Percentiles rank a stretch among this genome's conserved stretches.
Conservation (phyloP, 2,329 filamentous ascomycete genomes). For the Helicocarpus griseus region DNA sequence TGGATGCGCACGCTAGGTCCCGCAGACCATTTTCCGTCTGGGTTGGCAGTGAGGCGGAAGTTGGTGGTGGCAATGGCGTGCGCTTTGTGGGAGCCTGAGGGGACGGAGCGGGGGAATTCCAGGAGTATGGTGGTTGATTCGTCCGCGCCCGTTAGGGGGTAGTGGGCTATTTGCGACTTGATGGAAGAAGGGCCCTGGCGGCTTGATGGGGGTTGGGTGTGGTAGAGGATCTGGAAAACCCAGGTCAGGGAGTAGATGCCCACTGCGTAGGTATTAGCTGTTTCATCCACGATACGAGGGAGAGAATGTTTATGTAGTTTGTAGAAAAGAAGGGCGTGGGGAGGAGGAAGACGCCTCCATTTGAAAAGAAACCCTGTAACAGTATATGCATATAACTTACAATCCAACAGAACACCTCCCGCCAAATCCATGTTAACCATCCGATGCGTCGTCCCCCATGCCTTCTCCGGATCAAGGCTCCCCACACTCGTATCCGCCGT, state of each 20-base stretch:
- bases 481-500: slow-evolving; percentile 55
- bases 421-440: slow-evolving; percentile 79
- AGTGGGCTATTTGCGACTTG: slow-evolving; percentile 60
- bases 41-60: slow-evolving; percentile 52
- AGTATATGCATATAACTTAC: slow-evolving; percentile 22
- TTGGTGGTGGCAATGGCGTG: slow-evolving; percentile 64
- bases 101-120: slow-evolving; percentile 55
- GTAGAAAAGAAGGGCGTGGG: too few species aligned
- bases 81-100: slow-evolving; percentile 41
- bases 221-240: slow-evolving; percentile 84
- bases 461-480: slow-evolving; percentile 46
- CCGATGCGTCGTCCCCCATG: slow-evolving; percentile 54
- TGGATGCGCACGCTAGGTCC: slow-evolving; percentile 68
- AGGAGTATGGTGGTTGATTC: slow-evolving; percentile 70
- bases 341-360: too few species aligned
- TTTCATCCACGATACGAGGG: too few species aligned
- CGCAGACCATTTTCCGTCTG: slow-evolving; percentile 49
- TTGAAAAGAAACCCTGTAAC: too few species aligned
- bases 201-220: slow-evolving; percentile 54
- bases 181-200: slow-evolving; percentile 59
- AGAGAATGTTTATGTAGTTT: background rate
- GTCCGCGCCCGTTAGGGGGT: slow-evolving; percentile 62
- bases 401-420: slow-evolving; percentile 70
- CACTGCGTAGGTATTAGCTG: slow-evolving; percentile 30
- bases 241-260: slow-evolving; percentile 85